Evolutionary conservation across 352 stramenopile species (phyloP), one percentile per base, ranked within the genome.

Genomic region (Globisporangium parvum): DNA sequence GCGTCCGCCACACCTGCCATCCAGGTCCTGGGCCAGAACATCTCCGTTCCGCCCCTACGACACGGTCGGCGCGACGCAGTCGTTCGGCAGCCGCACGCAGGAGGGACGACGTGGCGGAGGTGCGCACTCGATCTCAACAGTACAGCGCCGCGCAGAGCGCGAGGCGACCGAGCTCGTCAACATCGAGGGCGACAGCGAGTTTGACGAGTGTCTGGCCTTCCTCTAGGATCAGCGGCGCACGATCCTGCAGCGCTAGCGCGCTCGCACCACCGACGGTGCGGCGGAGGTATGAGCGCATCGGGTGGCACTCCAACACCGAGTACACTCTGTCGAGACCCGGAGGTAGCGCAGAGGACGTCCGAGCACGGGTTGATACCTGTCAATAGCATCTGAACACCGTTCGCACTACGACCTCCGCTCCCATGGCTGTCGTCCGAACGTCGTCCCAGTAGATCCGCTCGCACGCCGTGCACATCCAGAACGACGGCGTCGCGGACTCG

Each of bases 381-480:
- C 31, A 35, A 35, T 35, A 35, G 31, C 31, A 35, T 35, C 31
- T 9, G 31, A 35, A 35, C 1, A 9, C 3, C 31, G 31, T 35
- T 9, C 31, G 31, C 31, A 35, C 31, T 1, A 35, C 31, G 31
- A 35, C 31, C 6, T 35, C 31, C 9, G 5, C 31, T 9, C 31
- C 31, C 5, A 2, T 35, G 6, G 31, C 31, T 35, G 9, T 12
- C 2, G 31, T 35, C 31, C 31, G 90, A 37, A 75, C 80, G 8
- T 80, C 80, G 51, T 86, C 82, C 82, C 80, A 91, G 53, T 80
- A 92, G 31, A 92, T 68, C 41, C 88, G 84, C 47, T 71, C 65
- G 66, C 82, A 91, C 39, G 66, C 61, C 0, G 67, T 58, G 53
- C 82, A 92, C 46, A 81, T 70, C 69, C 76, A 92, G 15, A 76